phyloP scores from a whole-genome alignment of 176 grass and related monocot genomes.

The Oryza glumipatula region DNA sequence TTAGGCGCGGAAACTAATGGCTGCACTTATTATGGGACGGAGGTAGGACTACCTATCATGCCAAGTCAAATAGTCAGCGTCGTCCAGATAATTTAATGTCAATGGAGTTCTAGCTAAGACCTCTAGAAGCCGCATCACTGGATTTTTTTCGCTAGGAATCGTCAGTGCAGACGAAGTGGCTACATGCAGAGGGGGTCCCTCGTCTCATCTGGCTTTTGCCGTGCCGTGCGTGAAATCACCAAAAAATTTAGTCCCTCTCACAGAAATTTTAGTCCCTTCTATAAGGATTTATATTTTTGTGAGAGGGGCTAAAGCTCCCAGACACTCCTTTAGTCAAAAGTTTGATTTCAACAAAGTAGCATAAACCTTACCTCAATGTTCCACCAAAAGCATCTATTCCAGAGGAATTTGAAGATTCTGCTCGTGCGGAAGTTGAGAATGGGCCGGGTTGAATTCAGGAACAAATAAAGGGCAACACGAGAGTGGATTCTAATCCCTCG shows the following conservation, averaged over 20 bases:
- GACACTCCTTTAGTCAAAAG: neutral
- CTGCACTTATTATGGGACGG: too few species aligned
- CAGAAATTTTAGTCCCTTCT: too few species aligned
- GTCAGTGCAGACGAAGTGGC: neutral
- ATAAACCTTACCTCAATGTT: neutral
- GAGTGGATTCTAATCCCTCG: too few species aligned
- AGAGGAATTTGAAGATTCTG: neutral
- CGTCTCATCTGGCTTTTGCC: neutral
- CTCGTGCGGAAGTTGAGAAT: neutral
- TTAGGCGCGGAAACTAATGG: too few species aligned
- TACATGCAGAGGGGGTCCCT: neutral
- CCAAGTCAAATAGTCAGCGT: neutral
- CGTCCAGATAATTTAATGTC: neutral
- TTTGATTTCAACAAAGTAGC: constrained; percentile 24
- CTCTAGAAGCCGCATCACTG: constrained; percentile 21
- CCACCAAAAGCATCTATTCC: constrained; percentile 1
- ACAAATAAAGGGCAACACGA: neutral
- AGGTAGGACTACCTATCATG: neutral
- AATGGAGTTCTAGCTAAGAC: neutral
- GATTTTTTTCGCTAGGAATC: neutral
- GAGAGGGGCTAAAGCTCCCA: too few species aligned
- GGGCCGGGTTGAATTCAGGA: neutral
- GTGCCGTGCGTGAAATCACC: neutral
- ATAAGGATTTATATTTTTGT: too few species aligned
- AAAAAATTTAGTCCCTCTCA: too few species aligned